Conservation (phyloP, 345 rosid species). For the Turritis glabra region DNA sequence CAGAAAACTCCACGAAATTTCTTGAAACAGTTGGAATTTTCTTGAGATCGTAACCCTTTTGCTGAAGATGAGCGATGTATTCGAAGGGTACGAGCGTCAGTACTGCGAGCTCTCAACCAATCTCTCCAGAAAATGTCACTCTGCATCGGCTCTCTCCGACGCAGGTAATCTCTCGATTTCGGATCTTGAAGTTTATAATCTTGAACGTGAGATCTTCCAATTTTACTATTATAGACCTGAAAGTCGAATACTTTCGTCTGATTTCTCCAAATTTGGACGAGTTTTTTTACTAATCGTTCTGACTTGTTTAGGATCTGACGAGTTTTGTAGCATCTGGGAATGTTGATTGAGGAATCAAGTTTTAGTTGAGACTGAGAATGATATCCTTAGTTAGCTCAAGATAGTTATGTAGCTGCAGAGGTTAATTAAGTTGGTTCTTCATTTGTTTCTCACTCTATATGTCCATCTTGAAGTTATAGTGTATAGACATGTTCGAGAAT, state of each 20-base stretch:
- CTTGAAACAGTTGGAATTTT: not conserved
- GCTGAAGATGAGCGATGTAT: conserved; percentile 68
- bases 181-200: not conserved
- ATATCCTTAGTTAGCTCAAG: not conserved
- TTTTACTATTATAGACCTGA: not conserved
- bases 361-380: not conserved
- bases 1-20: not conserved
- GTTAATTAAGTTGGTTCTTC: not conserved
- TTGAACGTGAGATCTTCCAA: not conserved
- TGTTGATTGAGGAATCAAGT: not conserved
- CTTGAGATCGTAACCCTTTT: not conserved
- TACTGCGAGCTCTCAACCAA: conserved; percentile 90
- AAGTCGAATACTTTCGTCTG: not conserved
- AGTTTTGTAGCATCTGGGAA: not conserved
- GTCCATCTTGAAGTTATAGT: not conserved
- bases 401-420: not conserved
- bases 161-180: conserved; percentile 41
- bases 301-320: not conserved
- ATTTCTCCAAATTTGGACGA: not conserved
- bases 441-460: not conserved
- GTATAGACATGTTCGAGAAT: not conserved
- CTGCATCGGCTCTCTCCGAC: conserved; percentile 54
- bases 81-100: conserved; percentile 89
- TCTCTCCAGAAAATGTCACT: conserved; percentile 75
- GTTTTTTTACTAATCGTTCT: not conserved